phyloP scores from a whole-genome alignment of 371 early-diverging fungal species.

The Mucor sp. region DNA sequence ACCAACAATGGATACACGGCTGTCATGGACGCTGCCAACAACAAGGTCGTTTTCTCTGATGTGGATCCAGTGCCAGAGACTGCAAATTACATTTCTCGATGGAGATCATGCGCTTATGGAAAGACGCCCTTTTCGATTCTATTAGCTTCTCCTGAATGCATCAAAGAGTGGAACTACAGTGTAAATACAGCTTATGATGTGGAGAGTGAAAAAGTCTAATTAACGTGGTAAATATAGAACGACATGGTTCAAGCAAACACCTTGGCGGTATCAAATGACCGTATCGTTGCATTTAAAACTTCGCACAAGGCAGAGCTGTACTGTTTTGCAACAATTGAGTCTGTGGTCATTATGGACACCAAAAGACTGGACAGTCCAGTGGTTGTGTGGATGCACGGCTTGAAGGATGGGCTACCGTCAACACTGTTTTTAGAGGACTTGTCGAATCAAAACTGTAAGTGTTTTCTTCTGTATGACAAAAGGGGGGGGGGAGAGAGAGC shows the following conservation, averaged over 20 bases:
- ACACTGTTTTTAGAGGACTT: background rate
- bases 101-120: slow-evolving; percentile 19
- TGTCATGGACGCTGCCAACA: slow-evolving; percentile 5
- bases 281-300: slow-evolving; percentile 17
- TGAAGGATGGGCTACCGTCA: slow-evolving; percentile 14
- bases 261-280: slow-evolving; percentile 7
- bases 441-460: slow-evolving; percentile 5
- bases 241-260: slow-evolving; percentile 1
- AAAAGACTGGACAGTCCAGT: background rate
- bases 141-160: slow-evolving; percentile 15
- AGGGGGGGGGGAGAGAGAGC: background rate
- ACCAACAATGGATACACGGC: slow-evolving; percentile 21
- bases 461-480: background rate
- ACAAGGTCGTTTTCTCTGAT: slow-evolving; percentile 1
- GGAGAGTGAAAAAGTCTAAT: background rate
- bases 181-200: no score
- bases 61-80: background rate
- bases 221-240: background rate
- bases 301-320: background rate
- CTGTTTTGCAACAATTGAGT: slow-evolving; percentile 13
- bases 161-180: slow-evolving; percentile 10
- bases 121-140: background rate
- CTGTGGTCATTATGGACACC: slow-evolving; percentile 6
- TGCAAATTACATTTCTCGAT: slow-evolving; percentile 10
- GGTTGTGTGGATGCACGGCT: slow-evolving; percentile 8